Evolutionary conservation across 306 rosid genomes (phyloP).

Genomic region (Fragaria vesca): DNA sequence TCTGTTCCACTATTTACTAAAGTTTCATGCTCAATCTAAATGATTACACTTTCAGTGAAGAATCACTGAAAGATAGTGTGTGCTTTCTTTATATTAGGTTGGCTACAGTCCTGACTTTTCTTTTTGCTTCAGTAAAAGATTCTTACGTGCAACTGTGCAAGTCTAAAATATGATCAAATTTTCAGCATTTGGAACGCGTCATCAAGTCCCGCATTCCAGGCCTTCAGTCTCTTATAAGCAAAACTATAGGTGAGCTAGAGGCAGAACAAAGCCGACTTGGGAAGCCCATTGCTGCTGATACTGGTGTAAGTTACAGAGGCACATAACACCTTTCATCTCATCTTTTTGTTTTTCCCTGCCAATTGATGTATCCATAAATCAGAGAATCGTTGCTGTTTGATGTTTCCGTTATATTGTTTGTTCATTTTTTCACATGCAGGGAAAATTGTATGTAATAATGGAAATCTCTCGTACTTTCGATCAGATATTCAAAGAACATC

Average conservation of each 20-base stretch:
- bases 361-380: not conserved
- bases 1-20: not conserved
- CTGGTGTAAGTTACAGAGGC: conserved; percentile 35
- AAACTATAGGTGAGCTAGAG: conserved; percentile 43
- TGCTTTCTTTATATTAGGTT: conserved; percentile 1
- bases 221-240: conserved; percentile 46
- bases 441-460: conserved; percentile 44
- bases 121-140: not conserved
- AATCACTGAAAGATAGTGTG: not conserved
- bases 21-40: not conserved
- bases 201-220: conserved; percentile 47
- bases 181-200: conserved; percentile 47
- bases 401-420: not conserved
- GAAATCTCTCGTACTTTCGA: conserved; percentile 50
- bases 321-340: not conserved
- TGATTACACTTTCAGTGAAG: not conserved
- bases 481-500: conserved; percentile 49
- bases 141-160: not conserved
- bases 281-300: conserved; percentile 42
- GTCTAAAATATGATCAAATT: not conserved
- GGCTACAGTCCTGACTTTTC: not conserved
- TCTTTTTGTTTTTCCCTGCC: not conserved
- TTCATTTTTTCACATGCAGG: conserved; percentile 22
- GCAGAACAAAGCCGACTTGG: conserved; percentile 46
- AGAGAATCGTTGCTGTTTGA: not conserved